Conservation (phyloP, 176 grass and related monocot genomes). For the Tillandsia leiboldiana region DNA sequence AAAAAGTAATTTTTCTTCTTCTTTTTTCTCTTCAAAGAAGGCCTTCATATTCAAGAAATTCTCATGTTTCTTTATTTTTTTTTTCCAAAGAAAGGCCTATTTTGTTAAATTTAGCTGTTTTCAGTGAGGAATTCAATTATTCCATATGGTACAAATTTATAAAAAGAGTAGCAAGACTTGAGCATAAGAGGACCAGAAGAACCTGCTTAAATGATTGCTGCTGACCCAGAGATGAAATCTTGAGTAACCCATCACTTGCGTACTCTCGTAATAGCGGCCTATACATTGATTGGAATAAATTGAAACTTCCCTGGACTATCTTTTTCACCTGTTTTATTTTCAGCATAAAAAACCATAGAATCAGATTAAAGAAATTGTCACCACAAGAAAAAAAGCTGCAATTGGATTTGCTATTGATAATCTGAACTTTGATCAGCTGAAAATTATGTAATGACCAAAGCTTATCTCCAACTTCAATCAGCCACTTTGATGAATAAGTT, state of each 20-base stretch:
- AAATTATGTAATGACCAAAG: not conserved
- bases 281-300: slow-evolving; percentile 71
- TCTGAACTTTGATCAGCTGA: not conserved
- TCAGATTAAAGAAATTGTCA: not conserved
- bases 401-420: slow-evolving; percentile 9
- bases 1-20: too few species aligned
- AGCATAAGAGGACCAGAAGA: slow-evolving; percentile 16
- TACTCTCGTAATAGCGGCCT: slow-evolving; percentile 53
- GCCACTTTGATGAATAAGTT: not conserved
- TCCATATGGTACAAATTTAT: slow-evolving; percentile 3
- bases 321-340: slow-evolving; percentile 62
- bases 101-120: not conserved
- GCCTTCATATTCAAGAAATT: too few species aligned
- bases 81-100: too few species aligned
- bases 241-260: slow-evolving; percentile 47
- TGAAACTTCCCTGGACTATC: slow-evolving; percentile 75
- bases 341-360: slow-evolving; percentile 2
- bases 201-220: slow-evolving; percentile 54
- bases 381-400: not conserved
- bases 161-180: not conserved
- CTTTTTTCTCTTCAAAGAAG: too few species aligned
- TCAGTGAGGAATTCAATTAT: not conserved
- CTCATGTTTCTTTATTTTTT: too few species aligned
- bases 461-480: not conserved
- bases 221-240: slow-evolving; percentile 29